phyloP scores from a whole-genome alignment of 1,284 basidiomycete genomes.

The Rugosomyces carneus region DNA sequence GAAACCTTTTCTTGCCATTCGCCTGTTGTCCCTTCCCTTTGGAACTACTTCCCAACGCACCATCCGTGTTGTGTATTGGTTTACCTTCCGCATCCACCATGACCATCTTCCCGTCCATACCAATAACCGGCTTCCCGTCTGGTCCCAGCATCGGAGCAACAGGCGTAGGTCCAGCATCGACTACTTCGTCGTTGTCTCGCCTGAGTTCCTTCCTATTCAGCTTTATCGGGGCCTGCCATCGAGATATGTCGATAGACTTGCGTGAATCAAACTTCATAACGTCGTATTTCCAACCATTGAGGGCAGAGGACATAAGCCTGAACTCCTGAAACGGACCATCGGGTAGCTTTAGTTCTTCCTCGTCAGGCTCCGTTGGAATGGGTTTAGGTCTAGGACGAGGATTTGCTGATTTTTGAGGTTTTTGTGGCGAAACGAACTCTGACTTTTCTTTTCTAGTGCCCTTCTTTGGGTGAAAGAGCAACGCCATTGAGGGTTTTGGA shows the following conservation, averaged over 20 bases:
- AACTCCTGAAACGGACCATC: constrained; percentile 64
- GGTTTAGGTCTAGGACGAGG: constrained; percentile 22
- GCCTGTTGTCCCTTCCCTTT: constrained; percentile 34
- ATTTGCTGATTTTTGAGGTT: constrained; percentile 22
- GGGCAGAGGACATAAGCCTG: constrained; percentile 65
- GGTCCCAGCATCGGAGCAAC: constrained; percentile 66
- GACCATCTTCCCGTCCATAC: constrained; percentile 64
- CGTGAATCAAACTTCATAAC: constrained; percentile 79
- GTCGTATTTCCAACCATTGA: constrained; percentile 82
- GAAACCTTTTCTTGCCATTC: constrained; percentile 64
- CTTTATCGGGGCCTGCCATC: constrained; percentile 69
- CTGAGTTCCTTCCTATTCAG: constrained; percentile 79
- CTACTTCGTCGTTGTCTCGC: constrained; percentile 36
- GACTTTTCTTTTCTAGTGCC: constrained; percentile 30
- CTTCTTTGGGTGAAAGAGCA: constrained; percentile 53
- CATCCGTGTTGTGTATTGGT: constrained; percentile 48
- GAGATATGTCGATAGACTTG: constrained; percentile 56
- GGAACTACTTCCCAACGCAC: constrained; percentile 28
- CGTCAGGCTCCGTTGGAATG: constrained; percentile 32
- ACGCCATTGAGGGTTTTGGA: constrained; percentile 31
- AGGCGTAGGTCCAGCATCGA: constrained; percentile 37
- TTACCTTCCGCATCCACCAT: constrained; percentile 76
- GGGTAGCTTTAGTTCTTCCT: constrained; percentile 47
- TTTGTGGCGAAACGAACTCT: constrained; percentile 25
- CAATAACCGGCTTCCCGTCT: constrained; percentile 75